Conservation (phyloP, 164 flowering plant genomes). For the Annona squamosa region DNA sequence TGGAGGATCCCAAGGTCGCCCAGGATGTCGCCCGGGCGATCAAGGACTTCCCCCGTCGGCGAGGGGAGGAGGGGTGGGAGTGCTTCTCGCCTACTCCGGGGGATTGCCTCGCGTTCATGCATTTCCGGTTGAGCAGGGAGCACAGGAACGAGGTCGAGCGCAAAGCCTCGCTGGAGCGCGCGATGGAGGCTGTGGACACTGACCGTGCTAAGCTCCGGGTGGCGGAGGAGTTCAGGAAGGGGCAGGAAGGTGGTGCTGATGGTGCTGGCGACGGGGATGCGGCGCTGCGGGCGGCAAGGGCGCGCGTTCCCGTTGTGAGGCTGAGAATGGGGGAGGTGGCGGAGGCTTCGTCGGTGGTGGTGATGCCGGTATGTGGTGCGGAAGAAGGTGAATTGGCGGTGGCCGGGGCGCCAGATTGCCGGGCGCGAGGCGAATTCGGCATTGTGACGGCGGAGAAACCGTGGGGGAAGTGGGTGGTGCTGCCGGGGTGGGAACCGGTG, state of each 20-base stretch:
- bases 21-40: slow-evolving; percentile 75
- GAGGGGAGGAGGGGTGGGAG: slow-evolving; percentile 60
- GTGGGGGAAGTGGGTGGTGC: slow-evolving; percentile 78
- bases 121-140: slow-evolving; percentile 59
- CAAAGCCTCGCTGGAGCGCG: slow-evolving; percentile 38
- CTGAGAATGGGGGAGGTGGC: slow-evolving; percentile 69
- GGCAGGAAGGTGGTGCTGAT: slow-evolving; percentile 17
- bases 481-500: slow-evolving; percentile 75
- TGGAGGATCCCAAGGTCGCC: slow-evolving; percentile 46
- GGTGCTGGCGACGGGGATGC: slow-evolving; percentile 13
- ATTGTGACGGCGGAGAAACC: slow-evolving; percentile 67
- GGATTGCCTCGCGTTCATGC: slow-evolving; percentile 69
- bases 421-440: slow-evolving; percentile 54
- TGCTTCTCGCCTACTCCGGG: slow-evolving; percentile 51
- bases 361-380: slow-evolving; percentile 56
- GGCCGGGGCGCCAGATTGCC: slow-evolving; percentile 55
- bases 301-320: slow-evolving; percentile 76
- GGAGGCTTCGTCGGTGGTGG: slow-evolving; percentile 50
- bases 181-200: slow-evolving; percentile 42
- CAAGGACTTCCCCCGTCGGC: slow-evolving; percentile 71
- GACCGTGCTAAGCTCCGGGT: slow-evolving; percentile 42
- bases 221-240: slow-evolving; percentile 30
- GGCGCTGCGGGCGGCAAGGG: slow-evolving; percentile 3
- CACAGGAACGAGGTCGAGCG: slow-evolving; percentile 29
- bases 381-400: slow-evolving; percentile 37